Conservation (phyloP, 2,329 filamentous ascomycete genomes). For the Akanthomyces lecanii region DNA sequence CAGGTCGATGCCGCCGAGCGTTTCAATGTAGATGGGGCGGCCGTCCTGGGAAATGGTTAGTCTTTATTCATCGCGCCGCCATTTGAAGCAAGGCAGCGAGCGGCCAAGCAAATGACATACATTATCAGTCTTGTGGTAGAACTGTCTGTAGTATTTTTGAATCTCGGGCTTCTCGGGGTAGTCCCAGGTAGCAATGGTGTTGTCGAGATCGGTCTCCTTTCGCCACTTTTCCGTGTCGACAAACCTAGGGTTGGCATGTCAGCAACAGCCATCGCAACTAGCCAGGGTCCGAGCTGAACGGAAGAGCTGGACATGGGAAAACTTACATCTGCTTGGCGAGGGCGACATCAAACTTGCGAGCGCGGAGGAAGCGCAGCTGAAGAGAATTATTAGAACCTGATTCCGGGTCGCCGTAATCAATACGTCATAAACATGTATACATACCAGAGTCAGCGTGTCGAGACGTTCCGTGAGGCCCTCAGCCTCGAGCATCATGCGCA, state of each 20-base stretch:
- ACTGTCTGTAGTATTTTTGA: slow-evolving; percentile 92
- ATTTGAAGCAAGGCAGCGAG: background rate
- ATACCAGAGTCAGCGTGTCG: slow-evolving; percentile 86
- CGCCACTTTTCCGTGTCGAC: slow-evolving; percentile 87
- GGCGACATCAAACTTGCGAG: slow-evolving; percentile 89
- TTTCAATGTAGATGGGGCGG: slow-evolving; percentile 94
- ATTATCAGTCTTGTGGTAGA: slow-evolving; percentile 97
- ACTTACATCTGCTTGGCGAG: slow-evolving; percentile 81
- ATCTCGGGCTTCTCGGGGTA: slow-evolving; percentile 82
- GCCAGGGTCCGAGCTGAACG: background rate
- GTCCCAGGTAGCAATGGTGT: slow-evolving; percentile 74
- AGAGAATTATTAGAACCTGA: background rate
- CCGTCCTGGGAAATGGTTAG: slow-evolving; percentile 62
- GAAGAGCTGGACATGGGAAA: background rate
- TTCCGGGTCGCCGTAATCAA: background rate
- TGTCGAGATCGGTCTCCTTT: slow-evolving; percentile 77
- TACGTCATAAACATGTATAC: slow-evolving; percentile 26
- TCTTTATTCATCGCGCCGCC: background rate
- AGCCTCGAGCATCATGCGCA: slow-evolving; percentile 79
- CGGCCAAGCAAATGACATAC: slow-evolving; percentile 34
- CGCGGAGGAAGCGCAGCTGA: slow-evolving; percentile 83
- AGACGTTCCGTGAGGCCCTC: slow-evolving; percentile 78
- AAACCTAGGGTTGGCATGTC: slow-evolving; percentile 60
- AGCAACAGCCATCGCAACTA: slow-evolving; percentile 20
- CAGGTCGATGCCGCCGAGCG: slow-evolving; percentile 89